These are phyloP conservation scores for Grosmannia clavigera DNA, from an alignment of 2,329 filamentous ascomycete genomes.

Conservation along the genomic window DNA sequence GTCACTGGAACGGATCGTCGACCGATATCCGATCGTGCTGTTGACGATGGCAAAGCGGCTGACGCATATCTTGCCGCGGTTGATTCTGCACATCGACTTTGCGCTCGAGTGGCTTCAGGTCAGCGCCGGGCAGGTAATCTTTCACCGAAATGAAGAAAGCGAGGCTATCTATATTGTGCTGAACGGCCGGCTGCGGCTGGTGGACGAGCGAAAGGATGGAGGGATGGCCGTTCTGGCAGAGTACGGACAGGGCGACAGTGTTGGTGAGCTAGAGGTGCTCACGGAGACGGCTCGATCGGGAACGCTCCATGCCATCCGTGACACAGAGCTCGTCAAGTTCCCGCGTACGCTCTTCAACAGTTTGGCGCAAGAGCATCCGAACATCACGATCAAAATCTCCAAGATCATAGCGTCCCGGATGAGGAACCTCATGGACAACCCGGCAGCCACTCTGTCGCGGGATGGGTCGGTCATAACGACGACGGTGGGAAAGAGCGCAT, in stretches of 20 bases:
- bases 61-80: conserved; percentile 73
- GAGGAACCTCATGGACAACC: conserved; percentile 76
- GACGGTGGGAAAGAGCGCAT: conserved; percentile 53
- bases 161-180: conserved; percentile 97
- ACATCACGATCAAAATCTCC: conserved; percentile 97
- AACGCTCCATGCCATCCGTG: conserved; percentile 88
- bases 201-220: conserved; percentile 70
- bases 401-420: conserved; percentile 96
- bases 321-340: conserved; percentile 93
- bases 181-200: conserved; percentile 77
- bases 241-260: conserved; percentile 93
- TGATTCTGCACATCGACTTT: conserved; percentile 96
- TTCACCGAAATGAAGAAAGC: conserved; percentile 87
- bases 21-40: conserved; percentile 81
- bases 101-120: conserved; percentile 97
- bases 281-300: conserved; percentile 87
- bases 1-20: conserved; percentile 81
- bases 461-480: conserved; percentile 46
- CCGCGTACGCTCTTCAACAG: conserved; percentile 96
- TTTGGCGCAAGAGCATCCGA: conserved; percentile 89
- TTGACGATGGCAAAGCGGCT: conserved; percentile 93
- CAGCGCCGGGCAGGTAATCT: conserved; percentile 86
- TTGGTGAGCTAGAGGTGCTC: conserved; percentile 92
- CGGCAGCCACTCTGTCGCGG: conserved; percentile 51
- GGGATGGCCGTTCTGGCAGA: conserved; percentile 80